Base-by-base conservation (phyloP, 192 early-diverging fungal genomes). In the Globomyces pollinis-pini region DNA sequence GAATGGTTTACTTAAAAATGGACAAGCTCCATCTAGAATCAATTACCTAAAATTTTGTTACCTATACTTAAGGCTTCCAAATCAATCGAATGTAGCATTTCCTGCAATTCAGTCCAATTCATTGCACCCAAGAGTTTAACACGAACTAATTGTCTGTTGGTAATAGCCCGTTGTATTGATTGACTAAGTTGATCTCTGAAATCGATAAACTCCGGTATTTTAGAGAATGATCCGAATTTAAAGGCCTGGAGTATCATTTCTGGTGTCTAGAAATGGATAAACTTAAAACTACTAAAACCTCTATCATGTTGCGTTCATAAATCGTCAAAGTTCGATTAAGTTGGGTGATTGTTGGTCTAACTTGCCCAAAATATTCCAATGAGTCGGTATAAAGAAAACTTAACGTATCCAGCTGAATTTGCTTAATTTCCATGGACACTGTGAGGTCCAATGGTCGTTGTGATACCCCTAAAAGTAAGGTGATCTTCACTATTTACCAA, bases 391-490 rank as follows among this genome's bases (percentile, higher is more conserved):
- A 77, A 32, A 85, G 77, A 60, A 84, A 86, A 56, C 84, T 85
- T 50, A 94, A 68, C 0, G 94, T 91, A 63, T 98, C 94, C 53
- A 81, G 74, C 71, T 94, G 90, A n/a, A 95, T 78, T 64, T 93
- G 82, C 65, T 98, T 98, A 66, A 94, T 84, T 50, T 86, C 84
- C 75, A 98, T 78, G 0, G 83, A 76, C 47, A 74, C 73, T 70
- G 77, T 84, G 49, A 90, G 73, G 12, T 71, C 70, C 26, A 73
- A 65, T 4, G 87, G 71, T 15, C 84, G 84, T 24, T 71, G 64
- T 62, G 71, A 82, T 28, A 75, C 81, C 12, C 85, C 89, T 8
- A 47, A 26, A 8, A 47, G 23, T 3, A 47, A n/a, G 4, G 44
- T 47, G 23, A 47, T n/a, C n/a, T n/a, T n/a, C n/a, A n/a, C n/a